A percentile compares a stretch with the other conserved stretches of the same genome.
Evolutionary conservation across 2,329 filamentous ascomycete species (phyloP).

Genomic region (Monilinia polystroma): DNA sequence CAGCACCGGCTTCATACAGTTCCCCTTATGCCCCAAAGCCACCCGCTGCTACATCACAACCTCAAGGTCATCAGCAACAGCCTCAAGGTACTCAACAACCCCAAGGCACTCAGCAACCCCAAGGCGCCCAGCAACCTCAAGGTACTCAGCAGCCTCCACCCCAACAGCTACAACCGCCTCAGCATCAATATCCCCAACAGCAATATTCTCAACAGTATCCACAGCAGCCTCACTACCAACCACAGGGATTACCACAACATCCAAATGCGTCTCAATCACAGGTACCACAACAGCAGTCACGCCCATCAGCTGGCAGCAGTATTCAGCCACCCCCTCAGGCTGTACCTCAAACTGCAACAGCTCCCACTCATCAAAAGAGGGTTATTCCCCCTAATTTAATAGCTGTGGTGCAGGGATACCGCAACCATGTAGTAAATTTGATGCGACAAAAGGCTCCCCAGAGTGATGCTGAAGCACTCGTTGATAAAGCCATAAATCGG

Average conservation of each 20-base stretch:
- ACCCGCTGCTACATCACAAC: constrained; percentile 23
- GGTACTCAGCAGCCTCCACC: constrained; percentile 11
- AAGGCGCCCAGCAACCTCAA: constrained; percentile 21
- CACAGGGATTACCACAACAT: constrained; percentile 19
- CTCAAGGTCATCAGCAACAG: constrained; percentile 21
- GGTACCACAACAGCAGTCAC: background rate
- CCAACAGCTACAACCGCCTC: constrained; percentile 18
- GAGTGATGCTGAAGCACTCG: constrained; percentile 34
- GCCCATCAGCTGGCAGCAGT: constrained; percentile 14
- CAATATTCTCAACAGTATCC: constrained; percentile 12
- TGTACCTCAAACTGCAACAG: background rate
- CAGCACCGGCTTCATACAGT: constrained; percentile 35
- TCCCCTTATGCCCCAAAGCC: constrained; percentile 41
- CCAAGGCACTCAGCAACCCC: constrained; percentile 6
- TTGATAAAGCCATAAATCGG: constrained; percentile 38
- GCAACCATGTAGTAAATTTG: constrained; percentile 27
- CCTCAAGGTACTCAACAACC: constrained; percentile 20
- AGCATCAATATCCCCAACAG: constrained; percentile 18
- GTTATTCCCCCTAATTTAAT: background rate
- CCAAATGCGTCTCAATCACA: constrained; percentile 10
- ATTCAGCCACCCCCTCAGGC: constrained; percentile 6
- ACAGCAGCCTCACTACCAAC: constrained; percentile 22
- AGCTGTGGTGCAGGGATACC: constrained; percentile 34
- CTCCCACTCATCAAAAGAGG: background rate
- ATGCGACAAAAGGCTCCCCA: constrained; percentile 27